A percentile compares a stretch with the other conserved stretches of the same genome.
phyloP scores from a whole-genome alignment of 805 yeast species.

The Candida patagonica region DNA sequence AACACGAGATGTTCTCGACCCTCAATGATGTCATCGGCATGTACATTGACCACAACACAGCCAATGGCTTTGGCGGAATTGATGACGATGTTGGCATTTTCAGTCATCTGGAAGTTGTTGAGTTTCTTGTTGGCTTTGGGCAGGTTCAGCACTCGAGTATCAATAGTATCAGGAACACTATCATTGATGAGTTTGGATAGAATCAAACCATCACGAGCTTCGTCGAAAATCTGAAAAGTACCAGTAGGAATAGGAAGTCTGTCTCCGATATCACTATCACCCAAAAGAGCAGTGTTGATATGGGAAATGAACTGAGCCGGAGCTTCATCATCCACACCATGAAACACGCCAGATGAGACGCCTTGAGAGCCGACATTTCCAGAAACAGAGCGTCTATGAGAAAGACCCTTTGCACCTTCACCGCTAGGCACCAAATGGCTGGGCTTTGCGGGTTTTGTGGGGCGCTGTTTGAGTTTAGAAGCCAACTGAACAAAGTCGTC shows the following conservation, averaged over 20 bases:
- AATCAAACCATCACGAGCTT: slow-evolving; percentile 90
- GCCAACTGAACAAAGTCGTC: slow-evolving; percentile 86
- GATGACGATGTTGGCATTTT: slow-evolving; percentile 94
- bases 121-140: slow-evolving; percentile 73
- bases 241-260: slow-evolving; percentile 89
- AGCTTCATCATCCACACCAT: slow-evolving; percentile 95
- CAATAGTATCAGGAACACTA: slow-evolving; percentile 97
- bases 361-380: slow-evolving; percentile 72
- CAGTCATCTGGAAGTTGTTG: slow-evolving; percentile 91
- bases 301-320: slow-evolving; percentile 93
- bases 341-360: slow-evolving; percentile 84
- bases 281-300: slow-evolving; percentile 83
- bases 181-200: slow-evolving; percentile 91
- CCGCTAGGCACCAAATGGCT: slow-evolving; percentile 8
- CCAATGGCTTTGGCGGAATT: slow-evolving; percentile 99
- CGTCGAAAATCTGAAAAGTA: slow-evolving; percentile 91
- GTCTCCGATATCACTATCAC: slow-evolving; percentile 75
- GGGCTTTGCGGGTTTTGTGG: slow-evolving; percentile 2
- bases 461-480: slow-evolving; percentile 61
- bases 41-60: slow-evolving; percentile 95
- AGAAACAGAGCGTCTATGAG: slow-evolving; percentile 10
- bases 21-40: slow-evolving; percentile 92
- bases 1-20: slow-evolving; percentile 93
- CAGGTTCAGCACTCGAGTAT: slow-evolving; percentile 88
- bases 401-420: slow-evolving; percentile 9